These are phyloP conservation scores for Sanghuangporus sanghuang DNA, from an alignment of 1,284 basidiomycete genomes.

Conservation along the genomic window DNA sequence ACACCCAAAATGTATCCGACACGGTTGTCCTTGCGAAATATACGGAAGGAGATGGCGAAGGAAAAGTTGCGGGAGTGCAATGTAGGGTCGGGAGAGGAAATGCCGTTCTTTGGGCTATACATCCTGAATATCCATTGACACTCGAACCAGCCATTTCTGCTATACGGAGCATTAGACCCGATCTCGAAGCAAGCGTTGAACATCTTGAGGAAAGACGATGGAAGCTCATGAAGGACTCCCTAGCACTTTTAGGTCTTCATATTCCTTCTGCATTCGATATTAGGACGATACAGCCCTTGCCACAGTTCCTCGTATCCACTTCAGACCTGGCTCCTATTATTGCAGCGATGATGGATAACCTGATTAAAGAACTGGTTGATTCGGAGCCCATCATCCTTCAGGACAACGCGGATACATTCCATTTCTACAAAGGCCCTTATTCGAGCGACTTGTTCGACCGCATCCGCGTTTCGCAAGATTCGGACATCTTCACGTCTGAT, in stretches of 20 bases:
- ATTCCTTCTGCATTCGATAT: slow-evolving; percentile 29
- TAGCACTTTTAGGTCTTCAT: slow-evolving; percentile 43
- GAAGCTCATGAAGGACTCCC: slow-evolving; percentile 37
- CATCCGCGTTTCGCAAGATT: slow-evolving; percentile 35
- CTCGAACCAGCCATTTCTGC: slow-evolving; percentile 37
- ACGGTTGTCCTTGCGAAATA: slow-evolving; percentile 19
- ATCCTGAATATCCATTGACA: slow-evolving; percentile 56
- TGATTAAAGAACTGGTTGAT: slow-evolving; percentile 20
- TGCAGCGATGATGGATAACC: slow-evolving; percentile 31
- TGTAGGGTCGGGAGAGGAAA: slow-evolving; percentile 50
- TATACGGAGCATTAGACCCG: slow-evolving; percentile 25
- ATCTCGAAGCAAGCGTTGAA: slow-evolving; percentile 28
- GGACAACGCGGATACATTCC: slow-evolving; percentile 13
- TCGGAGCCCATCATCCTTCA: slow-evolving; percentile 11
- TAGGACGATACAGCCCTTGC: slow-evolving; percentile 32
- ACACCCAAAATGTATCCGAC: slow-evolving; percentile 24
- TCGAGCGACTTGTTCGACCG: not conserved
- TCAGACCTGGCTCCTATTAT: slow-evolving; percentile 35
- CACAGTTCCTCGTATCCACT: slow-evolving; percentile 46
- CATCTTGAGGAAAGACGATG: slow-evolving; percentile 34
- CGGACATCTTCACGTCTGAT: slow-evolving; percentile 32
- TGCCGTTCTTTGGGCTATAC: slow-evolving; percentile 56
- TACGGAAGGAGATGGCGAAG: slow-evolving; percentile 17
- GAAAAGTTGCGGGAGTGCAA: slow-evolving; percentile 45
- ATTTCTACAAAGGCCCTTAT: slow-evolving; percentile 5